Evolutionary conservation across 306 rosid species (phyloP).

Genomic region (Inga oerstediana): DNA sequence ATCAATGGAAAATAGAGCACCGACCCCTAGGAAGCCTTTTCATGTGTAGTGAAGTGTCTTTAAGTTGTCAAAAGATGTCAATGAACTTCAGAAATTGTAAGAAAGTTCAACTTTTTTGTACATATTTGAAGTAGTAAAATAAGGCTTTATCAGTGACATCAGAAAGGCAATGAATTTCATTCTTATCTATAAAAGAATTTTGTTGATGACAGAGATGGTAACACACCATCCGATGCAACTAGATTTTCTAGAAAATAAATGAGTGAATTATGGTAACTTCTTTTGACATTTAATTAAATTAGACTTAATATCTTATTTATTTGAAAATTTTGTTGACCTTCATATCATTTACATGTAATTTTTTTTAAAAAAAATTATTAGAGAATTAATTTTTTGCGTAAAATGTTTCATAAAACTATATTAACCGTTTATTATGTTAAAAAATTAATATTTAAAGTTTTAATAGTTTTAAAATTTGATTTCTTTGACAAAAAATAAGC

Average conservation of each 20-base stretch:
- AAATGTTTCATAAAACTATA: neutral
- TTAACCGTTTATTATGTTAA: too few species aligned
- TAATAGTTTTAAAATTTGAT: neutral
- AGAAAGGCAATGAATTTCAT: neutral
- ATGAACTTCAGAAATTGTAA: conserved; percentile 6
- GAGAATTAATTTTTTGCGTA: neutral
- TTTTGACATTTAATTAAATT: neutral
- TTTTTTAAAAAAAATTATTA: neutral
- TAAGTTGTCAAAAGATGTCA: neutral
- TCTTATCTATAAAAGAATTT: neutral
- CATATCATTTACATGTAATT: neutral
- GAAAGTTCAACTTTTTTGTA: conserved; percentile 13
- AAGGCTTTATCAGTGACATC: neutral
- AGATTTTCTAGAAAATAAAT: neutral
- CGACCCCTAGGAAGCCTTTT: conserved; percentile 89
- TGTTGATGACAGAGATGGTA: neutral
- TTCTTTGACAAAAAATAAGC: neutral
- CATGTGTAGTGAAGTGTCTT: conserved; percentile 35
- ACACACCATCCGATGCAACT: neutral
- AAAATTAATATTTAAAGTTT: neutral
- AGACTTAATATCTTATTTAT: neutral
- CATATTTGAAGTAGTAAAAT: conserved; percentile 14
- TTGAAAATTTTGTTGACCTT: neutral
- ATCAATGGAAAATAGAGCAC: conserved; percentile 86
- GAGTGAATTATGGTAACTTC: neutral